These are phyloP conservation scores for Fusarium temperatum DNA, from an alignment of 2,329 filamentous ascomycete species.

Conservation along the genomic window DNA sequence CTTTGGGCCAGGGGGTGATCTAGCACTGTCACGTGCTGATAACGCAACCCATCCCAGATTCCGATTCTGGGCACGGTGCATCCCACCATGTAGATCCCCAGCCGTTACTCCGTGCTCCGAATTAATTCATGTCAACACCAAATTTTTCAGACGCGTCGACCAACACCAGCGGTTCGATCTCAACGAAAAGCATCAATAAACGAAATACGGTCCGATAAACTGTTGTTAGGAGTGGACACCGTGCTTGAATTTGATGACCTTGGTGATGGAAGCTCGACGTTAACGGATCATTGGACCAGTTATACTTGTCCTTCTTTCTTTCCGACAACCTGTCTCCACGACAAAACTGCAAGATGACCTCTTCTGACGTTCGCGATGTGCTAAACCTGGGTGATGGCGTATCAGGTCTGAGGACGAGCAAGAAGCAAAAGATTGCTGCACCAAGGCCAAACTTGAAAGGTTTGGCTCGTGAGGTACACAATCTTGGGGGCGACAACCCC, in stretches of 20 bases:
- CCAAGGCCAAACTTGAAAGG: slow-evolving; percentile 70
- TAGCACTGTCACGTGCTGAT: slow-evolving; percentile 49
- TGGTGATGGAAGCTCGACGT: slow-evolving; percentile 34
- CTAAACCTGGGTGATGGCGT: slow-evolving; percentile 76
- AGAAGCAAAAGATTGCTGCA: slow-evolving; percentile 76
- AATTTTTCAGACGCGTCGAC: slow-evolving; percentile 35
- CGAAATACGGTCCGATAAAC: background rate
- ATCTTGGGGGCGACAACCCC: slow-evolving; percentile 71
- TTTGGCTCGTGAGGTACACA: slow-evolving; percentile 72
- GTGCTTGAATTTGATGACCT: slow-evolving; percentile 20
- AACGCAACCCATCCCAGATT: slow-evolving; percentile 3
- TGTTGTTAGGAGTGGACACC: background rate
- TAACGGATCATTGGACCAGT: slow-evolving; percentile 15
- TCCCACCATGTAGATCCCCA: background rate
- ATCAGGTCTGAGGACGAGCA: slow-evolving; percentile 65
- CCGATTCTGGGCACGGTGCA: slow-evolving; percentile 5
- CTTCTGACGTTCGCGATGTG: slow-evolving; percentile 87
- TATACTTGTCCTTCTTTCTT: background rate
- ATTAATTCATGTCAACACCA: background rate
- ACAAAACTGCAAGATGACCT: slow-evolving; percentile 65
- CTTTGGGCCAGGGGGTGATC: slow-evolving; percentile 41
- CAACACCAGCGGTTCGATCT: slow-evolving; percentile 3
- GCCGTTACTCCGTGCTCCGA: slow-evolving; percentile 3
- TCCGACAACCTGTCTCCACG: background rate
- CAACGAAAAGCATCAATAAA: slow-evolving; percentile 4